A percentile compares a stretch with the other conserved stretches of the same genome.
Conservation (phyloP, 1,284 basidiomycete species). For the Vanrija sp. region DNA sequence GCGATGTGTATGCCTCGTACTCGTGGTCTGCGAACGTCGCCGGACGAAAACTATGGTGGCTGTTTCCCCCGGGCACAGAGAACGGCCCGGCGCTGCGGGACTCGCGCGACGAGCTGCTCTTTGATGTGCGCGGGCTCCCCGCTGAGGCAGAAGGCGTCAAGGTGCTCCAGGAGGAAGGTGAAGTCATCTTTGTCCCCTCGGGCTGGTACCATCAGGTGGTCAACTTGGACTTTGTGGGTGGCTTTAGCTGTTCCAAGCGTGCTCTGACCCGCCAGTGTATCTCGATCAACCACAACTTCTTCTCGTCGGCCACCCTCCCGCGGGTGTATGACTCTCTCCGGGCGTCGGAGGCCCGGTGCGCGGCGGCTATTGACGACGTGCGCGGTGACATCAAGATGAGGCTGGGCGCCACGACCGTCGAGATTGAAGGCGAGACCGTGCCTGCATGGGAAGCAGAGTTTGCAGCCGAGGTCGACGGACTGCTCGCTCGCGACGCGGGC, state of each 20-base stretch:
- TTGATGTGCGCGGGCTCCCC: constrained; percentile 37
- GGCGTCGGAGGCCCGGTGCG: constrained; percentile 45
- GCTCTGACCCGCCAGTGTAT: constrained; percentile 39
- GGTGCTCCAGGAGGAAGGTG: constrained; percentile 44
- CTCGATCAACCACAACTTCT: constrained; percentile 56
- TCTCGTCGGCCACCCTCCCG: constrained; percentile 52
- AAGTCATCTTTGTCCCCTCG: constrained; percentile 52
- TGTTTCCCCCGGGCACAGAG: constrained; percentile 52
- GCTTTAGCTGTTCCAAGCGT: constrained; percentile 2
- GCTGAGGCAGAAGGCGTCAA: constrained; percentile 32
- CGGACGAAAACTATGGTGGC: constrained; percentile 56
- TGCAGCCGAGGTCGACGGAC: constrained; percentile 49
- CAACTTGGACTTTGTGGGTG: constrained; percentile 44
- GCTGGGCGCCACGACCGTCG: constrained; percentile 4
- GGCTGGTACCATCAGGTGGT: constrained; percentile 52
- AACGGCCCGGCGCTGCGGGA: constrained; percentile 30
- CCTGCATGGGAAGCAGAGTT: constrained; percentile 50
- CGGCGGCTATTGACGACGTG: constrained; percentile 52
- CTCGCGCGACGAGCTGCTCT: constrained; percentile 28
- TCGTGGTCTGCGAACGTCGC: constrained; percentile 58
- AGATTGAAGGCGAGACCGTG: constrained; percentile 5
- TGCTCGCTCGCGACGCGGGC: constrained; percentile 51
- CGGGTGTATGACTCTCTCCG: constrained; percentile 51
- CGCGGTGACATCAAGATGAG: constrained; percentile 13
- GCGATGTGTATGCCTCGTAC: constrained; percentile 58